Percentiles rank a stretch among this genome's conserved stretches.
These are phyloP conservation scores for Oryza officinalis DNA, from an alignment of 176 grass and related monocot species.

Conservation along the genomic window DNA sequence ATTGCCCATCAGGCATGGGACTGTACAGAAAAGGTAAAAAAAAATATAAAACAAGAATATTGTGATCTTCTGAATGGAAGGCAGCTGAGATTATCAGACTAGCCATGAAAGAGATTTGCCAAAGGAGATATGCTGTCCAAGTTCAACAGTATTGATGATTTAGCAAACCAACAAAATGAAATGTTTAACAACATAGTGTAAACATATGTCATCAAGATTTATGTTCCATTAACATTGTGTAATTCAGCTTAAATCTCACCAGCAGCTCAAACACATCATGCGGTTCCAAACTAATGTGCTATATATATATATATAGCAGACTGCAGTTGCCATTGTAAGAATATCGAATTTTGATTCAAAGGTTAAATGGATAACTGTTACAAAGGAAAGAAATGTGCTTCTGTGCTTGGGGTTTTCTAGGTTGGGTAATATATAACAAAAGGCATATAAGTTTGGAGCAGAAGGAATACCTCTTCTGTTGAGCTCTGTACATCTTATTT, in stretches of 20 bases:
- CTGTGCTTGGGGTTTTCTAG: conserved; percentile 19
- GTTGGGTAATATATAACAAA: background rate
- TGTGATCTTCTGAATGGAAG: conserved; percentile 17
- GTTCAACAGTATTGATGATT: background rate
- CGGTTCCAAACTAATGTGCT: background rate
- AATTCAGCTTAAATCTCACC: background rate
- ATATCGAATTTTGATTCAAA: background rate
- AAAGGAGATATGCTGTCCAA: background rate
- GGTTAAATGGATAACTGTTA: background rate
- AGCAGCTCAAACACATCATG: background rate
- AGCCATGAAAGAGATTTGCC: background rate
- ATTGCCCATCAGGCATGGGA: conserved; percentile 29
- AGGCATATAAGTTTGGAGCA: conserved; percentile 15
- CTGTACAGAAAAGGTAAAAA: conserved; percentile 26
- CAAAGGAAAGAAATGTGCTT: background rate
- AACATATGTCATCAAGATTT: background rate
- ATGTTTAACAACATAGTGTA: background rate
- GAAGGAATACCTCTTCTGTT: conserved; percentile 58
- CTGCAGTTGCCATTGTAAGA: conserved; percentile 3
- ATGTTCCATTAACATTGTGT: background rate
- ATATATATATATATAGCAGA: background rate
- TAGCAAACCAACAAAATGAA: background rate
- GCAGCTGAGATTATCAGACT: background rate
- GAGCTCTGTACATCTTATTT: conserved; percentile 55
- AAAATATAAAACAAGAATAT: background rate